Conservation (phyloP, 2,329 filamentous ascomycete species). For the Grosmannia serpens region DNA sequence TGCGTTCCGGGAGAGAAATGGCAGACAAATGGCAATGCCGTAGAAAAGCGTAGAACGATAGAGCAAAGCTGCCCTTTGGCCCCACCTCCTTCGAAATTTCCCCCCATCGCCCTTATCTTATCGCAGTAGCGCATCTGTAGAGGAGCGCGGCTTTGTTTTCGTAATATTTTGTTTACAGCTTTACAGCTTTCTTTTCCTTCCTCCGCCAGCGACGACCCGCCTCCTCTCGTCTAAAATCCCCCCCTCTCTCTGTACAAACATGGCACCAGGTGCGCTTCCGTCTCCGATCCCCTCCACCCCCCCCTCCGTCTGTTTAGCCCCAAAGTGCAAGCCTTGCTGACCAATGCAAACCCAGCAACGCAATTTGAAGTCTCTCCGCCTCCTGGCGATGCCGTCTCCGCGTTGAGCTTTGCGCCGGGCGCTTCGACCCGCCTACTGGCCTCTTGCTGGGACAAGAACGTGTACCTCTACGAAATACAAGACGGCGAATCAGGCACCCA, state of each 20-base stretch:
- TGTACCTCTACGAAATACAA: conserved; percentile 76
- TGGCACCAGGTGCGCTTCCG: conserved; percentile 10
- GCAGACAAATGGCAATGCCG: background rate
- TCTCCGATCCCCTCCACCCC: too few species aligned
- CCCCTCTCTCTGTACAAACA: background rate
- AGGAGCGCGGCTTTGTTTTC: background rate
- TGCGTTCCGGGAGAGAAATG: too few species aligned
- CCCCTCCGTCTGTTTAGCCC: background rate
- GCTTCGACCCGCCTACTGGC: conserved; percentile 71
- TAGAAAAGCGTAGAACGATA: background rate
- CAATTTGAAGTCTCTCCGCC: conserved; percentile 66
- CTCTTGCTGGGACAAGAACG: conserved; percentile 86
- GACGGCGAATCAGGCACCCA: conserved; percentile 41
- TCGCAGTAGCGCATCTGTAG: conserved; percentile 7
- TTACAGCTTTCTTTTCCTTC: background rate
- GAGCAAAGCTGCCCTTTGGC: background rate
- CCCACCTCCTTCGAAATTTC: background rate
- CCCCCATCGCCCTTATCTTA: conserved; percentile 12
- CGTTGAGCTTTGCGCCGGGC: conserved; percentile 71
- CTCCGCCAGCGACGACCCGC: background rate
- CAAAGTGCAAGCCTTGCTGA: background rate
- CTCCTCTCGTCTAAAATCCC: background rate
- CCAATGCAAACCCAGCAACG: background rate
- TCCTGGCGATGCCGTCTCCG: conserved; percentile 77
- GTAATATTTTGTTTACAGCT: conserved; percentile 9